Conservation (phyloP, 1,284 basidiomycete species). For the Boletus semigastroideus region DNA sequence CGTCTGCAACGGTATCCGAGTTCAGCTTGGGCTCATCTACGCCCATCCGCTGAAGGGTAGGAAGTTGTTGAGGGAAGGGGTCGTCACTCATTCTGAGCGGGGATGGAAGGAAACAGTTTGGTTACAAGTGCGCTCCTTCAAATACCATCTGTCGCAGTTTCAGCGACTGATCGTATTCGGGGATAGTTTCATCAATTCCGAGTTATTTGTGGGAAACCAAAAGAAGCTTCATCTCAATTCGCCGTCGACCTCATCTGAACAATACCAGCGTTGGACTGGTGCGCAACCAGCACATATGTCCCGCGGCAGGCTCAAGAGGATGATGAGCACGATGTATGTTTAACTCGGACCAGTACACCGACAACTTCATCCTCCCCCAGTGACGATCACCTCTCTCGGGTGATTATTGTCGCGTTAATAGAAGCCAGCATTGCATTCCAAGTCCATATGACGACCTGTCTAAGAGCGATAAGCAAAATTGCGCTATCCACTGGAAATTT, state of each 20-base stretch:
- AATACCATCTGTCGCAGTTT: constrained; percentile 1
- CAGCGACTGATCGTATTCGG: background rate
- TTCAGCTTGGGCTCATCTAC: constrained; percentile 19
- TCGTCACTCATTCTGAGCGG: constrained; percentile 20
- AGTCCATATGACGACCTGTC: too few species aligned
- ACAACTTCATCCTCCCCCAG: too few species aligned
- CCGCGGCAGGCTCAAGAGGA: too few species aligned
- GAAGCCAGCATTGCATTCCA: too few species aligned
- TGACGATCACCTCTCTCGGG: too few species aligned
- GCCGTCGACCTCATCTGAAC: background rate
- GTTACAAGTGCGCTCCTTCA: background rate
- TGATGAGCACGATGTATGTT: too few species aligned
- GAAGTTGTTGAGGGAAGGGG: constrained; percentile 25
- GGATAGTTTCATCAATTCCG: background rate
- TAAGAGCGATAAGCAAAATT: too few species aligned
- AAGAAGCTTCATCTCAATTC: background rate
- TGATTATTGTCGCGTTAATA: too few species aligned
- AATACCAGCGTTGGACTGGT: background rate
- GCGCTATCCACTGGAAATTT: too few species aligned
- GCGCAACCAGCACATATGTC: too few species aligned
- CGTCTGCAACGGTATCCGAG: constrained; percentile 16
- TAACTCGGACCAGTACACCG: too few species aligned
- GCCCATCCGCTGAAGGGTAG: constrained; percentile 29
- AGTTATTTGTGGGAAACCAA: background rate
- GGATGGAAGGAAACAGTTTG: background rate